These are phyloP conservation scores for Phylloboletellus chloephorus DNA, from an alignment of 1,284 basidiomycete species.

Conservation along the genomic window DNA sequence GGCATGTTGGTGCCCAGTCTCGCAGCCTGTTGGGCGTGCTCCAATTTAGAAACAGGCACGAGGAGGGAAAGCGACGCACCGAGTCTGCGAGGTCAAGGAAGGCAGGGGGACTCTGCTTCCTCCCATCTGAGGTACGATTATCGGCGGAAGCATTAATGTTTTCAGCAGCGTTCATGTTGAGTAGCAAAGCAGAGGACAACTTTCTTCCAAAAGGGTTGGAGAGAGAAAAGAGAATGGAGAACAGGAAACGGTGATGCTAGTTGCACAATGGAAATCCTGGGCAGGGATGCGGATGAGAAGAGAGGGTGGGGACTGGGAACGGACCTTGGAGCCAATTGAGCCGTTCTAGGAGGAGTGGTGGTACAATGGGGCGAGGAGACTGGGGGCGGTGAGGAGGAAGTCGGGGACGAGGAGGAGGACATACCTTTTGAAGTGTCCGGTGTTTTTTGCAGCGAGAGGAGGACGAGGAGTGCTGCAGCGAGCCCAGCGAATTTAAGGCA, in stretches of 20 bases:
- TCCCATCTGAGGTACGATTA: slow-evolving; percentile 61
- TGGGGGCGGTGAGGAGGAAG: slow-evolving; percentile 21
- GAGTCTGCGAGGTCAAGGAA: slow-evolving; percentile 88
- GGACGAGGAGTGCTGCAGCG: slow-evolving; percentile 34
- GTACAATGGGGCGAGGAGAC: slow-evolving; percentile 57
- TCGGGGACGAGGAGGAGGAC: slow-evolving; percentile 2
- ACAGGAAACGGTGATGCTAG: slow-evolving; percentile 55
- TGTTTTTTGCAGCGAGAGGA: slow-evolving; percentile 34
- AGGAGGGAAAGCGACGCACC: slow-evolving; percentile 43
- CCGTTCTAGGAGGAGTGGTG: slow-evolving; percentile 75
- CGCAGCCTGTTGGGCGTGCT: slow-evolving; percentile 50
- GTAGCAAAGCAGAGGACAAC: slow-evolving; percentile 39
- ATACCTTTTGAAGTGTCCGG: slow-evolving; percentile 42
- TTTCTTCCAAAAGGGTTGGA: slow-evolving; percentile 48
- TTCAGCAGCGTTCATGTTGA: slow-evolving; percentile 63
- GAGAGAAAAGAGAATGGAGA: slow-evolving; percentile 54
- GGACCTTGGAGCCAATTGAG: slow-evolving; percentile 66
- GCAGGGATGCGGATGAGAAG: slow-evolving; percentile 12
- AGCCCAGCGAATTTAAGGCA: slow-evolving; percentile 36
- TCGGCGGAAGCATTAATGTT: slow-evolving; percentile 67
- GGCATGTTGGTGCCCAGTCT: slow-evolving; percentile 78
- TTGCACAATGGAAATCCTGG: slow-evolving; percentile 64
- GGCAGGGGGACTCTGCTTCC: slow-evolving; percentile 80
- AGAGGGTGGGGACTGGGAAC: slow-evolving; percentile 18
- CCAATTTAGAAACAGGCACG: slow-evolving; percentile 21